Evolutionary conservation across 345 rosid species (phyloP), one percentile per base, ranked within the genome.

Genomic region (Eucalyptus regnans): DNA sequence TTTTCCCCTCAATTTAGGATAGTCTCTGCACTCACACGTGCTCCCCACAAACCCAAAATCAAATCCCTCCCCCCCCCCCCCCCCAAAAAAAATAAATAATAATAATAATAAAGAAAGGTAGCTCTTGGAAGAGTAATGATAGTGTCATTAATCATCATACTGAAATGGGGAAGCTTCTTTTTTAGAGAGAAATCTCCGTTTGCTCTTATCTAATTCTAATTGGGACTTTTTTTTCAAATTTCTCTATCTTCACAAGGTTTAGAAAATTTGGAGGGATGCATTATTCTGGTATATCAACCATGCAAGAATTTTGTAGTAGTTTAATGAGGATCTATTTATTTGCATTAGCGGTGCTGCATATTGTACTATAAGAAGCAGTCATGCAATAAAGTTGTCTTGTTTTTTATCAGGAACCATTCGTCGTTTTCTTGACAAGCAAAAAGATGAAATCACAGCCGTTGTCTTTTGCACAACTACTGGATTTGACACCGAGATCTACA

Each of bases 341-440:
- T 58, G 29, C 84, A 46, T 25, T 76, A 22, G 33, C 43, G 86
- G 41, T 81, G 50, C 64, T 60, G 25, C 17, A 87, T 41, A 23
- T 50, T 56, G 49, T 33, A 80, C 87, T 90, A 62, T 87, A 87
- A 71, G 25, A 71, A 37, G 81, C 27, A 71, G 81, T 37, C 43
- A 71, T 71, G 43, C 88, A 37, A 71, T 71, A 71, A 37, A 71
- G 46, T 71, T 71, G 27, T 71, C 80, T 86, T 90, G 58, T 87
- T 91, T 89, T 56, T 92, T 49, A 92, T 88, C 88, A 98, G 99
- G 99, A 91, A 97, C 99, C 87, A 94, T 98, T 79, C 96, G 99
- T 87, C 97, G 99, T 87, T 94, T 98, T 90, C 95, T 98, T 41
- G 99, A 96, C 92, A 98, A 97, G 92, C 99, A 98, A 90, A 96